Percentiles rank a stretch among this genome's conserved stretches.
phyloP scores from a whole-genome alignment of 495 filamentous ascomycete species.

The Penicillium crystallinum region DNA sequence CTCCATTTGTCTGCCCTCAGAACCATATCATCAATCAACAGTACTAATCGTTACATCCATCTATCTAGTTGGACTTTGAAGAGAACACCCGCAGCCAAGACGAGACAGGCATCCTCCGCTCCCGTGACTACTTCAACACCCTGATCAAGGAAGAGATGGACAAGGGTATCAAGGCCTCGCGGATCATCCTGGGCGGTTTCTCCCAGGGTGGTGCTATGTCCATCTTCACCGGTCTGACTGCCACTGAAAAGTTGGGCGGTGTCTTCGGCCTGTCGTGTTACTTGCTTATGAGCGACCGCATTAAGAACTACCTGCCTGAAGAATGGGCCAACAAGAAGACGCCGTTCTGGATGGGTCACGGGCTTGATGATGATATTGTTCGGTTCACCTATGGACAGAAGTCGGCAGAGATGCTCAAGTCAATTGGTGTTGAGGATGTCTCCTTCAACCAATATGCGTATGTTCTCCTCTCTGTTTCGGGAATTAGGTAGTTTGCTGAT shows the following conservation, averaged over 20 bases:
- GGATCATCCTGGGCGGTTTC: slow-evolving; percentile 77
- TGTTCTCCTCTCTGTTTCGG: slow-evolving; percentile 23
- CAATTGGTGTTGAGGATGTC: slow-evolving; percentile 60
- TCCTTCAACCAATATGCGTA: slow-evolving; percentile 72
- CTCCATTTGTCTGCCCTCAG: not conserved
- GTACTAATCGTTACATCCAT: not conserved
- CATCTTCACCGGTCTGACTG: slow-evolving; percentile 64
- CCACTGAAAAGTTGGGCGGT: slow-evolving; percentile 70
- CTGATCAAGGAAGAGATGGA: slow-evolving; percentile 81
- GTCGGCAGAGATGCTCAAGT: slow-evolving; percentile 58
- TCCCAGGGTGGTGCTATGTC: slow-evolving; percentile 59
- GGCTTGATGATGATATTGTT: slow-evolving; percentile 67
- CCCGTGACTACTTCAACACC: slow-evolving; percentile 67
- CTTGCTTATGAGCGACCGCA: slow-evolving; percentile 66
- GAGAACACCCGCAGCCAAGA: slow-evolving; percentile 57
- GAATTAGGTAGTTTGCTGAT: slow-evolving; percentile 13
- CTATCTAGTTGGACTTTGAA: slow-evolving; percentile 40
- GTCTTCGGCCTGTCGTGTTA: slow-evolving; percentile 85
- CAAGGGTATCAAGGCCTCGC: slow-evolving; percentile 72
- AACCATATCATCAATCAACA: not conserved
- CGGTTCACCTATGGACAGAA: slow-evolving; percentile 58
- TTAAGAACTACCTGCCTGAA: slow-evolving; percentile 58
- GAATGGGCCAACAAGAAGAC: slow-evolving; percentile 71
- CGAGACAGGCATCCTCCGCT: slow-evolving; percentile 70
- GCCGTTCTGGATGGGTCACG: slow-evolving; percentile 85